Evolutionary conservation across 2,329 filamentous ascomycete genomes (phyloP).

Genomic region (Trichophyton schoenleinii): DNA sequence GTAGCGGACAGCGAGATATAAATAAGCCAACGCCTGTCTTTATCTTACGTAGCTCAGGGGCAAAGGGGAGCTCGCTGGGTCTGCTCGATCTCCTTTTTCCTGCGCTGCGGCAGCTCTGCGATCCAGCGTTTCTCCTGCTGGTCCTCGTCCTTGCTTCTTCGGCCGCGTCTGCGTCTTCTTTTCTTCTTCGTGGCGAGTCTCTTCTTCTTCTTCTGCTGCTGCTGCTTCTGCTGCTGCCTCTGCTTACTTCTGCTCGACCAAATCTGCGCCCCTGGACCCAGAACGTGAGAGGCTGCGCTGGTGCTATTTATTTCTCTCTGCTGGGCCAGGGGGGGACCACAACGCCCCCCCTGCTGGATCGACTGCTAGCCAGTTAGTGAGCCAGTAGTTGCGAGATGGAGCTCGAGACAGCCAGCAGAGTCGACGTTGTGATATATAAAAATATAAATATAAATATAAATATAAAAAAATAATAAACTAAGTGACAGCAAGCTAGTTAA

Average conservation of each 20-base stretch:
- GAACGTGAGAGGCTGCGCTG: background rate
- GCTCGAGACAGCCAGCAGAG: no score
- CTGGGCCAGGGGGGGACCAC: background rate
- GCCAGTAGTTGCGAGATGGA: no score
- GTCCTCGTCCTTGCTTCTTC: background rate
- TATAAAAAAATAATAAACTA: no score
- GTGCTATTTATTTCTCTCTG: background rate
- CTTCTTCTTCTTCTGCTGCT: background rate
- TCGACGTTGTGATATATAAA: no score
- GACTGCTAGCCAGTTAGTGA: background rate
- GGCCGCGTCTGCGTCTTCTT: background rate
- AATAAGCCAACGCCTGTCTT: background rate
- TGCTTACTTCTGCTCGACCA: background rate
- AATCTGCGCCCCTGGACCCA: background rate
- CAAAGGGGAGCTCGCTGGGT: background rate
- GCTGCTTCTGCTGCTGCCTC: background rate
- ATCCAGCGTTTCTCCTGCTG: background rate
- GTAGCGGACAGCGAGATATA: background rate
- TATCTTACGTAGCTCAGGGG: background rate
- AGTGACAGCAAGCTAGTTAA: no score
- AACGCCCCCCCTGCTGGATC: background rate
- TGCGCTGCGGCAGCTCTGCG: no score
- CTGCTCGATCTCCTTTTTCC: no score
- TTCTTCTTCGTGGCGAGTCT: background rate
- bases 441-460: no score